phyloP scores from a whole-genome alignment of 371 early-diverging fungal genomes.

The Mucor racemosus region DNA sequence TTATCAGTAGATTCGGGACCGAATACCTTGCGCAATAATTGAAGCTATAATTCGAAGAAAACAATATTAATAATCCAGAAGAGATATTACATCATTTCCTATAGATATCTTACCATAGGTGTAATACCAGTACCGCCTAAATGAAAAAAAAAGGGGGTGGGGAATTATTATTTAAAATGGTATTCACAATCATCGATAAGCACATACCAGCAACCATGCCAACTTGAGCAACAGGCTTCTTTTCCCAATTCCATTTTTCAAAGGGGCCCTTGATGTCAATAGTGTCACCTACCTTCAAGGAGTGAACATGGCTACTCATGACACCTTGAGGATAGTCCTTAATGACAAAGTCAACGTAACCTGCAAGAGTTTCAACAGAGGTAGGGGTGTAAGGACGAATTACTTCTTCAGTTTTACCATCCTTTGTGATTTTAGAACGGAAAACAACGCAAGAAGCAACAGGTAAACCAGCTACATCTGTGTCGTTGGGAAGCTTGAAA shows the following conservation, averaged over 20 bases:
- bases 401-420: slow-evolving; percentile 67
- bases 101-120: slow-evolving; percentile 67
- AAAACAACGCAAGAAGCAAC: slow-evolving; percentile 83
- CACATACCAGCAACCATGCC: slow-evolving; percentile 73
- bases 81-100: slow-evolving; percentile 16
- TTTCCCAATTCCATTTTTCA: slow-evolving; percentile 77
- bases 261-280: slow-evolving; percentile 93
- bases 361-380: slow-evolving; percentile 65
- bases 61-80: not conserved
- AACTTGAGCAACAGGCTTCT: slow-evolving; percentile 77
- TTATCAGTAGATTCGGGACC: slow-evolving; percentile 64
- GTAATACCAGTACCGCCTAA: slow-evolving; percentile 92
- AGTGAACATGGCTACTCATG: slow-evolving; percentile 83
- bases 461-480: slow-evolving; percentile 70
- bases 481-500: slow-evolving; percentile 73
- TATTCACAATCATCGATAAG: not conserved
- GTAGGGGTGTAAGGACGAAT: slow-evolving; percentile 96
- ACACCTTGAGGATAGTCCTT: slow-evolving; percentile 78
- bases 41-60: slow-evolving; percentile 8
- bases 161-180: not conserved
- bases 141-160: not conserved
- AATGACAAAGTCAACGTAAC: slow-evolving; percentile 88
- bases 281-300: slow-evolving; percentile 81
- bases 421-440: slow-evolving; percentile 42
- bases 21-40: slow-evolving; percentile 75